Base-by-base conservation (phyloP, 2,329 filamentous ascomycete genomes). In the Trichoderma asperellum region DNA sequence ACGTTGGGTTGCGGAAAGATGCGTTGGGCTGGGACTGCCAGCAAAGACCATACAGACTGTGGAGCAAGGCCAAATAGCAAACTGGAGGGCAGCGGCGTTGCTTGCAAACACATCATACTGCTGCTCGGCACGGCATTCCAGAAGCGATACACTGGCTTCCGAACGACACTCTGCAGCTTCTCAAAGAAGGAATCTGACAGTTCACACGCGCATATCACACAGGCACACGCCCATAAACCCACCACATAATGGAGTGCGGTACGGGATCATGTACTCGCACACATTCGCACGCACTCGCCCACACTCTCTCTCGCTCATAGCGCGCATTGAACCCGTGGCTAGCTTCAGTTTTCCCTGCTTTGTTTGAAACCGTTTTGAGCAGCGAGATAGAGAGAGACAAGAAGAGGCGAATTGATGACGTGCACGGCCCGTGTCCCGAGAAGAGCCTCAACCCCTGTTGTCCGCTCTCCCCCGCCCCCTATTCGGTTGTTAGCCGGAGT, bases 381-480 rank as follows among this genome's bases (percentile, higher is more conserved):
- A 60, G 64, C 68, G 55, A 69, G 61, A 43, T 35, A 64, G 24
- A 49, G 34, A n/a, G 49, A 62, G 18, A 49, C 47, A 24, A 12
- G 24, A 69, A 69, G 64, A 69, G 55, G 60, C 60, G 68, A 69
- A 7, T 43, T 53, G 55, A 69, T 69, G 68, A 69, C 68, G 68
- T 65, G 68, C 67, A 69, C 68, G 68, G 68, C 68, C 68, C 68
- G 68, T 60, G 34, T 69, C 68, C 68, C 68, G 68, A 49, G 47
- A 69, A 59, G 60, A 69, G 68, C 68, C 68, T 69, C 68, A 60
- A 52, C 32, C 68, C 68, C 63, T 70, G 62, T 53, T 34, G 34
- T 63, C 59, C 24, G 43, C 47, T 52, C 37, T 57, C 43, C 43
- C 68, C 52, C 68, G 52, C 60, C 68, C 63, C 63, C 63, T 68